These are phyloP conservation scores for Umbelopsis sp. DNA, from an alignment of 192 early-diverging fungal genomes.

Conservation along the genomic window DNA sequence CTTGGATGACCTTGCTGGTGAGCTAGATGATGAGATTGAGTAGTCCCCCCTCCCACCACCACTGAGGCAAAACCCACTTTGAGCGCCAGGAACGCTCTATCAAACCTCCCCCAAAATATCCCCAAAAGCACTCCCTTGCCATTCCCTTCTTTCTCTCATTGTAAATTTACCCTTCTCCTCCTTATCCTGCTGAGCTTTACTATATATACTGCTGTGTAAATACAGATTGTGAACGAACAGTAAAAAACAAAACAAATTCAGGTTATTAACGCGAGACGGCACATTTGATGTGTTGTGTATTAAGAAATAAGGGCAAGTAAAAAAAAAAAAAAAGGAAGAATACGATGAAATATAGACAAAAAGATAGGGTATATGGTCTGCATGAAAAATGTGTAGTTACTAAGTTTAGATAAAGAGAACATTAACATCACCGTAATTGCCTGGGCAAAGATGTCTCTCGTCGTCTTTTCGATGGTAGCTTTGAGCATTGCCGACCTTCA, in stretches of 20 bases:
- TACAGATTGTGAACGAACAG: slow-evolving; percentile 16
- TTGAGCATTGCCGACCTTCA: neutral
- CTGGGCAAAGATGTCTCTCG: neutral
- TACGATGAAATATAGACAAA: neutral
- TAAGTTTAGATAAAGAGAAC: neutral
- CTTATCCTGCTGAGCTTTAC: neutral
- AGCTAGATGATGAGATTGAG: slow-evolving; percentile 51
- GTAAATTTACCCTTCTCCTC: slow-evolving; percentile 6
- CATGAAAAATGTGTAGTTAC: neutral
- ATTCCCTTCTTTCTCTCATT: too few species aligned
- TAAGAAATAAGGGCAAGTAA: too few species aligned
- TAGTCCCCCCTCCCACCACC: neutral
- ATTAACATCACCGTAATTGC: neutral
- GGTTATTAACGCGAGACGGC: neutral
- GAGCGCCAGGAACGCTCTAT: neutral
- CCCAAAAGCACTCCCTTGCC: neutral
- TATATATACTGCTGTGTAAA: slow-evolving; percentile 10
- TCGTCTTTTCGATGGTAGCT: neutral
- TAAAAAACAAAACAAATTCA: neutral
- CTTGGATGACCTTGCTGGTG: slow-evolving; percentile 51
- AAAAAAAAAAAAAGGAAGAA: too few species aligned
- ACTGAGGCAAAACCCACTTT: neutral
- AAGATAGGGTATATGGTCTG: neutral
- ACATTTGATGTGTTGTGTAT: too few species aligned
- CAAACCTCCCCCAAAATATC: neutral